phyloP scores from a whole-genome alignment of 2,329 filamentous ascomycete genomes.

The Hypoxylon sp. region DNA sequence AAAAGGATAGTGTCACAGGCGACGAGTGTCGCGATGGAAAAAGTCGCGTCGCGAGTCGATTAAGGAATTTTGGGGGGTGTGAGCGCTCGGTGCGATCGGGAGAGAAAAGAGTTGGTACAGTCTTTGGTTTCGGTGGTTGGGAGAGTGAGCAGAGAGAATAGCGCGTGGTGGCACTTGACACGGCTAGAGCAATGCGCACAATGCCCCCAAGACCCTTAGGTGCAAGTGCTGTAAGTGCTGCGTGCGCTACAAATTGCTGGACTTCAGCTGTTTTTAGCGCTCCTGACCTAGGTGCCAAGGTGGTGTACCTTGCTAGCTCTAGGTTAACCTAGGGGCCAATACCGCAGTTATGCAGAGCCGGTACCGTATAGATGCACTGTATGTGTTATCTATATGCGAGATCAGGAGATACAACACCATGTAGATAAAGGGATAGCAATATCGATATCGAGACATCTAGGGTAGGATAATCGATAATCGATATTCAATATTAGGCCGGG shows the following conservation, averaged over 20 bases:
- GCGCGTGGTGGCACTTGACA: conserved; percentile 13
- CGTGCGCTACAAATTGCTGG: not conserved
- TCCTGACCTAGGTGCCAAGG: not conserved
- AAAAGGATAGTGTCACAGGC: conserved; percentile 55
- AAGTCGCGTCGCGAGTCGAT: conserved; percentile 58
- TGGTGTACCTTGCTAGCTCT: not conserved
- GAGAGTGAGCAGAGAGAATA: conserved; percentile 33
- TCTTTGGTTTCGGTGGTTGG: conserved; percentile 41
- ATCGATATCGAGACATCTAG: conserved; percentile 9
- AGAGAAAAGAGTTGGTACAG: conserved; percentile 47
- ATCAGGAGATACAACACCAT: not conserved
- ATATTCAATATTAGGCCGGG: conserved; percentile 4
- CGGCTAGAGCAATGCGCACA: not conserved
- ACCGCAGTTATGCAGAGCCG: not conserved
- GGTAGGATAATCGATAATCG: conserved; percentile 6
- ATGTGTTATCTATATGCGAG: conserved; percentile 9
- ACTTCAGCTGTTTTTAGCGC: not conserved
- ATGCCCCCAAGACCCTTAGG: not conserved
- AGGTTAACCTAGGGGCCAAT: conserved; percentile 3
- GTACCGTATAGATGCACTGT: conserved; percentile 21
- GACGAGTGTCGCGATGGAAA: conserved; percentile 56
- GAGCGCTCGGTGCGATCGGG: conserved; percentile 50
- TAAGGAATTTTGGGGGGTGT: conserved; percentile 49
- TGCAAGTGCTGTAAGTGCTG: conserved; percentile 17
- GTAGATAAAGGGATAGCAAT: conserved; percentile 15